These are phyloP conservation scores for Cryptosporidium sp. DNA, from an alignment of 169 alveolate genomes.

Conservation along the genomic window DNA sequence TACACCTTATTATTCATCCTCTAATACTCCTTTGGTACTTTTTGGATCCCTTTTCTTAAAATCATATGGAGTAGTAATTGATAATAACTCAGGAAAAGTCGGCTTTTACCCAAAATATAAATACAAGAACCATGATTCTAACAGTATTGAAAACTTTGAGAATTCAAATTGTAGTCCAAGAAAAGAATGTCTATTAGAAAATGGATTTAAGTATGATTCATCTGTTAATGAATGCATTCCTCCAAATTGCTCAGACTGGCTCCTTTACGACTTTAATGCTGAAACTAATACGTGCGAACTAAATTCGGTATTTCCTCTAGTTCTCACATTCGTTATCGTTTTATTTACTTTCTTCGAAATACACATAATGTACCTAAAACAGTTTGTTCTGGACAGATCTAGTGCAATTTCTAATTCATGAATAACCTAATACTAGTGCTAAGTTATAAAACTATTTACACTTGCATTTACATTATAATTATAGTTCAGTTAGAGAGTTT, in stretches of 20 bases:
- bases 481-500: neutral
- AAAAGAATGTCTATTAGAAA: conserved; percentile 7
- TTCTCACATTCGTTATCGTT: neutral
- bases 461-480: neutral
- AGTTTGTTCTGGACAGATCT: conserved; percentile 26
- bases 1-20: conserved; percentile 3
- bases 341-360: conserved; percentile 30
- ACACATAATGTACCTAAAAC: conserved; percentile 70
- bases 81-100: neutral
- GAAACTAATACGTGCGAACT: conserved; percentile 40
- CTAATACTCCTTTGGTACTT: conserved; percentile 43
- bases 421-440: neutral
- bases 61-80: conserved; percentile 35
- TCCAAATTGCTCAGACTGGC: conserved; percentile 69
- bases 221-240: conserved; percentile 66
- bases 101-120: conserved; percentile 33
- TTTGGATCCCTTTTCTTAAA: conserved; percentile 47
- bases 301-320: neutral
- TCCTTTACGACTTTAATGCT: conserved; percentile 22
- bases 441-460: neutral
- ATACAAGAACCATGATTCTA: neutral
- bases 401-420: conserved; percentile 2
- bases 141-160: neutral
- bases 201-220: neutral
- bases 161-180: conserved; percentile 26